Percentiles rank a stretch among this genome's conserved stretches.
Conservation (phyloP, 768 basidiomycete species). For the Termitomyces sp. region DNA sequence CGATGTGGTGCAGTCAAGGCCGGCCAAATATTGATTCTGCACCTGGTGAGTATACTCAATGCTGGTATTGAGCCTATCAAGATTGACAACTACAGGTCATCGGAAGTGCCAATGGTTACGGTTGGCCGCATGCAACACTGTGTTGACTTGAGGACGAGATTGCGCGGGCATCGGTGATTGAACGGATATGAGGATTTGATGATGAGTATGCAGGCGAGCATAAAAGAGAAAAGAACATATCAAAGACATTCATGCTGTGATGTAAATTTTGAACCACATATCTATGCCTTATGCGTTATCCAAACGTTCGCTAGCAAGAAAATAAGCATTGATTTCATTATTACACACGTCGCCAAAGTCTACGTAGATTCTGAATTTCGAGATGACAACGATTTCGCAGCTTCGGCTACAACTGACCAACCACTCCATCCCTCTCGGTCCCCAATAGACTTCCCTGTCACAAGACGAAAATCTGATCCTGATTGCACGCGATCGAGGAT, state of each 20-base stretch:
- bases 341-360: neutral
- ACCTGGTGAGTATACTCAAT: neutral
- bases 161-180: neutral
- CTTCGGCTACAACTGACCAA: constrained; percentile 28
- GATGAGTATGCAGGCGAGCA: constrained; percentile 5
- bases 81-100: neutral
- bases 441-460: constrained; percentile 30
- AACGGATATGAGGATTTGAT: constrained; percentile 11
- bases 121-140: neutral
- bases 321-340: neutral
- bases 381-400: neutral
- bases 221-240: constrained; percentile 5
- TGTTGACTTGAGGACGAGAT: neutral
- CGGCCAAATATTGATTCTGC: neutral
- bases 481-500: constrained; percentile 33
- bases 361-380: neutral
- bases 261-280: constrained; percentile 10
- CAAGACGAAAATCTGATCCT: constrained; percentile 23
- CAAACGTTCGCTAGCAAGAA: neutral
- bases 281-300: neutral
- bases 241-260: constrained; percentile 1
- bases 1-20: neutral
- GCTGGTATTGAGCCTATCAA: neutral
- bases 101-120: neutral
- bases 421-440: constrained; percentile 43